Conservation (phyloP, 371 early-diverging fungal species). For the Rhizopus stolonifer region DNA sequence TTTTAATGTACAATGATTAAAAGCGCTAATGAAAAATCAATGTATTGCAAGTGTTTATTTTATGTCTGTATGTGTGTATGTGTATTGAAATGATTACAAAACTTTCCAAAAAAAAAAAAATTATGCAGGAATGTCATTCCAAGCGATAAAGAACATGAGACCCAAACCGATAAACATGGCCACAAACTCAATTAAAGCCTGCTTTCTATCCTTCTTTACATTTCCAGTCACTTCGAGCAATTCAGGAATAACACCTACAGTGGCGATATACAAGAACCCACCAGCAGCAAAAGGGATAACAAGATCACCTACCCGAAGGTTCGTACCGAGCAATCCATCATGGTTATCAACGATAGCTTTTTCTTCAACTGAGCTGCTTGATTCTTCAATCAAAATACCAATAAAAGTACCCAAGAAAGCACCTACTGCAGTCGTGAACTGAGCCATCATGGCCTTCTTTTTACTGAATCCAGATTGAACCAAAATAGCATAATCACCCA, state of each 20-base stretch:
- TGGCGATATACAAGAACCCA: slow-evolving; percentile 87
- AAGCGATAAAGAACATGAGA: slow-evolving; percentile 64
- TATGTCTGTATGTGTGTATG: too few relatives aligned
- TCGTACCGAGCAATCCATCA: slow-evolving; percentile 48
- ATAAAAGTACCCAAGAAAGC: slow-evolving; percentile 80
- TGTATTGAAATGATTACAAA: slow-evolving; percentile 1
- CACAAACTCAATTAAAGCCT: slow-evolving; percentile 56
- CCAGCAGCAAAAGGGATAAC: slow-evolving; percentile 89
- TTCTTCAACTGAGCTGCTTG: not conserved
- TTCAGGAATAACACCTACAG: slow-evolving; percentile 86
- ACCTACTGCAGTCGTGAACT: slow-evolving; percentile 80
- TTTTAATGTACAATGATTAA: too few relatives aligned
- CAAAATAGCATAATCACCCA: slow-evolving; percentile 90
- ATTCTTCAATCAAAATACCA: slow-evolving; percentile 78
- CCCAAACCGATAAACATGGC: slow-evolving; percentile 66
- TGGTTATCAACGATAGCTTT: slow-evolving; percentile 2
- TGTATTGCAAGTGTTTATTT: too few relatives aligned
- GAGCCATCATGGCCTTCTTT: slow-evolving; percentile 77
- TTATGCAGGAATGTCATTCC: slow-evolving; percentile 48
- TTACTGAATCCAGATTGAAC: slow-evolving; percentile 82
- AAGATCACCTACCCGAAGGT: slow-evolving; percentile 58
- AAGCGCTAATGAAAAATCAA: too few relatives aligned
- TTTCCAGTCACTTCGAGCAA: slow-evolving; percentile 66
- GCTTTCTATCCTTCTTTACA: slow-evolving; percentile 48
- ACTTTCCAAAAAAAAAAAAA: not conserved